Conservation (phyloP, 345 rosid genomes). For the Tarenaya hassleriana region DNA sequence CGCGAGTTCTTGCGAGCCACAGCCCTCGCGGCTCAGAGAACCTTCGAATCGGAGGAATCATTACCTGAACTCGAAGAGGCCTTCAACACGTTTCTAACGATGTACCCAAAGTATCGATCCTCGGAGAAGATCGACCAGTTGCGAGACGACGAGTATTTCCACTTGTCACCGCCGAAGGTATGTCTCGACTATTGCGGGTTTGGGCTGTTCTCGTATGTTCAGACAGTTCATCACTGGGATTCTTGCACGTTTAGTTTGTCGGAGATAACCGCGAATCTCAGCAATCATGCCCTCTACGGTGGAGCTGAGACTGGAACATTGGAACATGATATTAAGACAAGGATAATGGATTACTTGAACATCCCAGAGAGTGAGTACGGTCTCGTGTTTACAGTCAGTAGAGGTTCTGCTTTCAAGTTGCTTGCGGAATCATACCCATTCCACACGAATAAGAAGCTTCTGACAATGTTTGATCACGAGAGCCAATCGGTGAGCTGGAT, state of each 20-base stretch:
- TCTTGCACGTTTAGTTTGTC: constrained; percentile 95
- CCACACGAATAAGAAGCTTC: constrained; percentile 81
- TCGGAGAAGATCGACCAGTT: constrained; percentile 83
- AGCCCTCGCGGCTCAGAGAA: constrained; percentile 74
- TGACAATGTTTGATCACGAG: constrained; percentile 98
- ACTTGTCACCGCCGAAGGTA: constrained; percentile 78
- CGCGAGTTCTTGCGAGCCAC: constrained; percentile 89
- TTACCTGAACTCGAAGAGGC: constrained; percentile 64
- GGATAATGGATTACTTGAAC: constrained; percentile 94
- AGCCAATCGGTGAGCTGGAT: constrained; percentile 97
- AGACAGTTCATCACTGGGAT: constrained; percentile 91
- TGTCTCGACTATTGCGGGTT: constrained; percentile 99
- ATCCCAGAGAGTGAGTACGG: constrained; percentile 97
- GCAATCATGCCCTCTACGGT: constrained; percentile 89
- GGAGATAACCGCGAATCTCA: constrained; percentile 89
- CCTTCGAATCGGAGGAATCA: constrained; percentile 60
- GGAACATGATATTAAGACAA: constrained; percentile 81
- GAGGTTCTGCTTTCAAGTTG: constrained; percentile 96
- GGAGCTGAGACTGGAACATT: constrained; percentile 88
- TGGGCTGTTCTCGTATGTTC: constrained; percentile 88
- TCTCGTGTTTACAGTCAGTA: constrained; percentile 97
- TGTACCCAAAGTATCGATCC: constrained; percentile 85
- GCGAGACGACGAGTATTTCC: constrained; percentile 69
- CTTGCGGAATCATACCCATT: constrained; percentile 95
- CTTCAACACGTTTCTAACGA: constrained; percentile 55